These are phyloP conservation scores for Candida qinlingensis DNA, from an alignment of 805 yeast species.

Conservation along the genomic window DNA sequence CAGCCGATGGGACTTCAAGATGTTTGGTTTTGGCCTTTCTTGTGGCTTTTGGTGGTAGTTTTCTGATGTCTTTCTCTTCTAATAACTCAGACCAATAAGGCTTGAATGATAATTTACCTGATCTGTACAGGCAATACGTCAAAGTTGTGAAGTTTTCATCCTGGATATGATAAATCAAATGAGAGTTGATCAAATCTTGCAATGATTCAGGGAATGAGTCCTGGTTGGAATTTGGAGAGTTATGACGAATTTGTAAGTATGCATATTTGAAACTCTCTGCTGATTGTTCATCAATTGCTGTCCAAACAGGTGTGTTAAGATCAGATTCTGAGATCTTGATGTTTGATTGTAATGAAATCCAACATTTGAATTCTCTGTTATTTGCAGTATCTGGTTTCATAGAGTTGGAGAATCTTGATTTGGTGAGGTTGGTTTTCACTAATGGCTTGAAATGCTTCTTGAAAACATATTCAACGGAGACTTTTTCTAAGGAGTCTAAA, in stretches of 20 bases:
- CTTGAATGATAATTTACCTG: constrained; percentile 25
- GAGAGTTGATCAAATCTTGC: constrained; percentile 37
- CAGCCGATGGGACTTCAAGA: neutral
- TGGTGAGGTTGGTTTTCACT: constrained; percentile 12
- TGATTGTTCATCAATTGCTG: constrained; percentile 8
- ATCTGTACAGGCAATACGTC: constrained; percentile 23
- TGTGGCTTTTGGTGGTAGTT: constrained; percentile 31
- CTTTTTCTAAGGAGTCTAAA: constrained; percentile 21
- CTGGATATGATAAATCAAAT: constrained; percentile 39
- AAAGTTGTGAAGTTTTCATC: constrained; percentile 34
- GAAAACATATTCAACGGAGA: constrained; percentile 26
- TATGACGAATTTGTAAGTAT: constrained; percentile 43
- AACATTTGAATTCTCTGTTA: constrained; percentile 13
- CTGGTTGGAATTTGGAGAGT: constrained; percentile 26
- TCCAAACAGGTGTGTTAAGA: constrained; percentile 13
- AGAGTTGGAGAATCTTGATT: constrained; percentile 19
- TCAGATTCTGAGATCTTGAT: constrained; percentile 13
- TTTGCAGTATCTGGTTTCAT: neutral
- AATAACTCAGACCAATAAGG: constrained; percentile 38
- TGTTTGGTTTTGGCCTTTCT: constrained; percentile 5
- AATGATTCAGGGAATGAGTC: constrained; percentile 23
- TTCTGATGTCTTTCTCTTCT: constrained; percentile 37
- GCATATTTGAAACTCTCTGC: constrained; percentile 40
- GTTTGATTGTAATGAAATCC: constrained; percentile 23
- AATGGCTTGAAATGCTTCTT: constrained; percentile 22